Conservation (phyloP, 352 stramenopile species). For the Porosira glacialis region DNA sequence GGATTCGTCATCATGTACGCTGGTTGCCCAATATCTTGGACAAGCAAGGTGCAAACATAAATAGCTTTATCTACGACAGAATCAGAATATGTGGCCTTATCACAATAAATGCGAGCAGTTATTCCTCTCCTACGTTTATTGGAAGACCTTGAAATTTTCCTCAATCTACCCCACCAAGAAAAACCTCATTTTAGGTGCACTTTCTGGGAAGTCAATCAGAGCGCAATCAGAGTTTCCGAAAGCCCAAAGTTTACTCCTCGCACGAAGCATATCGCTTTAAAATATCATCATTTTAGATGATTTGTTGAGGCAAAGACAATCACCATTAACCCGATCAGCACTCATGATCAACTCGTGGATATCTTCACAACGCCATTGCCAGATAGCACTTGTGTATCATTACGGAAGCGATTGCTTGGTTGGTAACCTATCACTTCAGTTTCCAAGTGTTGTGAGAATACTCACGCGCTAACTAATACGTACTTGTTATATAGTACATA, state of each 20-base stretch:
- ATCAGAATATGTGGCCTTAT: constrained; percentile 36
- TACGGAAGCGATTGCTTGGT: constrained; percentile 12
- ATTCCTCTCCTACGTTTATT: constrained; percentile 21
- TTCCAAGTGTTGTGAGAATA: too few species aligned
- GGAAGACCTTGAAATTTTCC: not conserved
- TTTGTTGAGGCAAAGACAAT: not conserved
- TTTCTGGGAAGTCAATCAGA: constrained; percentile 6
- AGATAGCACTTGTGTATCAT: not conserved
- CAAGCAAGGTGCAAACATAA: constrained; percentile 10
- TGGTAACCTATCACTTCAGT: too few species aligned
- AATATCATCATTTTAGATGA: constrained; percentile 44
- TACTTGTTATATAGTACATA: too few species aligned
- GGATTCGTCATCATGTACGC: constrained; percentile 35
- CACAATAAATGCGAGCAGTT: constrained; percentile 7
- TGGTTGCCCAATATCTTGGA: constrained; percentile 15
- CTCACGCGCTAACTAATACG: too few species aligned
- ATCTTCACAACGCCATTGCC: constrained; percentile 3
- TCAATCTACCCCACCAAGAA: not conserved
- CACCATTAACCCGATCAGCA: constrained; percentile 1
- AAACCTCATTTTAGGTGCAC: not conserved
- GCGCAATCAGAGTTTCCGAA: constrained; percentile 7
- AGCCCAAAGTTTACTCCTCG: constrained; percentile 37
- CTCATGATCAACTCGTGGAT: constrained; percentile 10
- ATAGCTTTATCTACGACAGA: constrained; percentile 21
- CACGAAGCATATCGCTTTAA: constrained; percentile 47